Evolutionary conservation across 768 basidiomycete genomes (phyloP).

Genomic region (Mycena filopes): DNA sequence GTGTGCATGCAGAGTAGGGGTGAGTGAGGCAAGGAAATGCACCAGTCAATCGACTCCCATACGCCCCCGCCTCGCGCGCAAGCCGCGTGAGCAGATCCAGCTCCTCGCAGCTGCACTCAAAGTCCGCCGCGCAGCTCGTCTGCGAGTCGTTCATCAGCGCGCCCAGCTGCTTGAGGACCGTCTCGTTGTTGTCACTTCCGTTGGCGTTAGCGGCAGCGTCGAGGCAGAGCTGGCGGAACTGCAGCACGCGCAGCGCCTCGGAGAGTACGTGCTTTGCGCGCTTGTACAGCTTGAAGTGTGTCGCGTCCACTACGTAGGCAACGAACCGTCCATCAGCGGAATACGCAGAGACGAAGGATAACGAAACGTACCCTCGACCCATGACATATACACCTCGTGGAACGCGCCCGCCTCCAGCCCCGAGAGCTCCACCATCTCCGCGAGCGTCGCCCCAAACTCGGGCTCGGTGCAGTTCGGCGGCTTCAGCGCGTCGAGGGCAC

Average conservation of each 20-base stretch:
- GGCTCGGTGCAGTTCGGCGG: constrained; percentile 51
- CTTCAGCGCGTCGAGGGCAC: constrained; percentile 63
- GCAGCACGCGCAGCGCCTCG: constrained; percentile 84
- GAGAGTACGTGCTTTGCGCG: constrained; percentile 84
- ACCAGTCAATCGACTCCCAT: constrained; percentile 89
- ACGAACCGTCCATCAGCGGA: too few species aligned
- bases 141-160: constrained; percentile 84
- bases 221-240: constrained; percentile 78
- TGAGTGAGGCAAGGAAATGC: constrained; percentile 27
- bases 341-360: not conserved
- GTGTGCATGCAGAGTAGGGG: too few species aligned
- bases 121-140: constrained; percentile 71
- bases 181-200: constrained; percentile 34
- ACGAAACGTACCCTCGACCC: constrained; percentile 72
- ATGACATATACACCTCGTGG: constrained; percentile 75
- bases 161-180: constrained; percentile 65
- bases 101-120: constrained; percentile 85
- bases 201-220: constrained; percentile 51
- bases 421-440: constrained; percentile 77
- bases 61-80: constrained; percentile 76
- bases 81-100: constrained; percentile 75
- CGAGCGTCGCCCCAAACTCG: constrained; percentile 73
- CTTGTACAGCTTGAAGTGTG: constrained; percentile 84
- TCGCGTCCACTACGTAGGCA: constrained; percentile 75
- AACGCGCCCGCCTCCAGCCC: constrained; percentile 68